These are phyloP conservation scores for Neonectria faginata DNA, from an alignment of 2,329 filamentous ascomycete species.

Conservation along the genomic window DNA sequence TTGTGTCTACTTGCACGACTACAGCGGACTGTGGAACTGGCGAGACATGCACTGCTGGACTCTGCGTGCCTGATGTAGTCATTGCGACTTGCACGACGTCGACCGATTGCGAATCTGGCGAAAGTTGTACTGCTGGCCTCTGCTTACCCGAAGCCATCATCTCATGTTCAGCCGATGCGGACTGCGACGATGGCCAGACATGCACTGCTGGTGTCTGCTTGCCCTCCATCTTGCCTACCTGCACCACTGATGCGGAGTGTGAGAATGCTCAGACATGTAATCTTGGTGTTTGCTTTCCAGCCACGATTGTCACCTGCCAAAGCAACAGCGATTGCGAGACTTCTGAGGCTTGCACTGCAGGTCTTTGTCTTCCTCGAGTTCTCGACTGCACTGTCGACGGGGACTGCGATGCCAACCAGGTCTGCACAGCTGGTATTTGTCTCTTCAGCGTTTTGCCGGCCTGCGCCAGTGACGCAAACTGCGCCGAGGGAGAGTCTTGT, in stretches of 20 bases:
- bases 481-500: constrained; percentile 1
- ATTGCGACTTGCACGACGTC: background rate
- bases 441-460: constrained; percentile 1
- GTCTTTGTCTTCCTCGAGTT: constrained; percentile 9
- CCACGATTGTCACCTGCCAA: background rate
- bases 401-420: constrained; percentile 9
- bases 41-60: background rate
- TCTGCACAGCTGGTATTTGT: constrained; percentile 12
- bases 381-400: constrained; percentile 2
- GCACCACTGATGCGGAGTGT: constrained; percentile 4
- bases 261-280: background rate
- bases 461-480: background rate
- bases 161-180: background rate
- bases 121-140: background rate
- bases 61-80: background rate
- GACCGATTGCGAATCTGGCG: background rate
- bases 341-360: constrained; percentile 2
- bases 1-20: background rate
- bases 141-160: constrained; percentile 8
- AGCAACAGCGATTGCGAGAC: constrained; percentile 4
- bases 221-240: background rate
- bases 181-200: background rate
- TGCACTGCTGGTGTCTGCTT: constrained; percentile 8
- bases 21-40: background rate
- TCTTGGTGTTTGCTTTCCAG: constrained; percentile 12